phyloP scores from a whole-genome alignment of 257 asterid genomes.

The Rhazya stricta region DNA sequence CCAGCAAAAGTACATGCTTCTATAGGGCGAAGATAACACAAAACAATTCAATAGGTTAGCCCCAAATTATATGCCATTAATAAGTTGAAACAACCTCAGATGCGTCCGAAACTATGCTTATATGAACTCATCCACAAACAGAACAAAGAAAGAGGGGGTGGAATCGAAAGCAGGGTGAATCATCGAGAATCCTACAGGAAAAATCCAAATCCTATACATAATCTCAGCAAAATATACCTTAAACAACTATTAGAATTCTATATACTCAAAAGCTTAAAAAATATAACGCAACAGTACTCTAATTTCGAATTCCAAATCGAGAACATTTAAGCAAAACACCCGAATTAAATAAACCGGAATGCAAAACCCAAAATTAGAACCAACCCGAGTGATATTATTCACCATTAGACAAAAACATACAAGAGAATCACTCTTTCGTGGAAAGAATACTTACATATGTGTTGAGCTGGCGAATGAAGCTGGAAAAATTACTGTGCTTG shows the following conservation, averaged over 20 bases:
- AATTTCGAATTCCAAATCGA: background rate
- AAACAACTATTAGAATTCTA: background rate
- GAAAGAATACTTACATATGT: conserved; percentile 66
- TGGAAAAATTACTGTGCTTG: conserved; percentile 90
- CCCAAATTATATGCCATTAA: background rate
- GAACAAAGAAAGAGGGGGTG: background rate
- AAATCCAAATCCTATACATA: background rate
- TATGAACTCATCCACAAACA: background rate
- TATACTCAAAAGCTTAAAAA: background rate
- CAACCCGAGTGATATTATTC: background rate
- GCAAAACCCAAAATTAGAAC: background rate
- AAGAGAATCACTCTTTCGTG: background rate
- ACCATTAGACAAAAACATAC: background rate
- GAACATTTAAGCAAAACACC: background rate
- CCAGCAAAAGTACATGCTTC: background rate
- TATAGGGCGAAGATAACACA: background rate
- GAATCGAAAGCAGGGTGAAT: no score
- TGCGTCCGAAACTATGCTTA: background rate
- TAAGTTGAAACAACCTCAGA: background rate
- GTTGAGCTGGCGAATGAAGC: conserved; percentile 95
- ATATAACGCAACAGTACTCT: background rate
- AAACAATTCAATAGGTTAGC: conserved; percentile 1
- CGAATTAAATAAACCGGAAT: background rate
- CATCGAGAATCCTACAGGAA: background rate
- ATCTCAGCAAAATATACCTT: background rate